These are phyloP conservation scores for Avena insularis DNA, from an alignment of 176 grass and related monocot species.

Conservation along the genomic window DNA sequence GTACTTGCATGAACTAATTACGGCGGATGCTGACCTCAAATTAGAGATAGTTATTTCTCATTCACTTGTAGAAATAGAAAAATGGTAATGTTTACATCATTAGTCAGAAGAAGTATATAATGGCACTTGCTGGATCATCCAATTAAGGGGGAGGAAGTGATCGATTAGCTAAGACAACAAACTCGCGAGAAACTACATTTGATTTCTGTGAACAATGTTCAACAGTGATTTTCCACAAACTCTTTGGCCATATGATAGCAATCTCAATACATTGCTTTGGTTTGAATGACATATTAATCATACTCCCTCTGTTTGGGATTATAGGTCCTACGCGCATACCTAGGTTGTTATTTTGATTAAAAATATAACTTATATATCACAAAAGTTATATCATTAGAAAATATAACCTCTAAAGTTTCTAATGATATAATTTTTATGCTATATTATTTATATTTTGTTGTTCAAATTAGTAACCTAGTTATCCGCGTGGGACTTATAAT, in stretches of 20 bases:
- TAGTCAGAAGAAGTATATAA: not conserved
- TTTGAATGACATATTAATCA: not conserved
- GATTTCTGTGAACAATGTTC: not conserved
- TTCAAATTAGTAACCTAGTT: too few species aligned
- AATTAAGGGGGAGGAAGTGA: not conserved
- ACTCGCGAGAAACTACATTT: not conserved
- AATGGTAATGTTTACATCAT: not conserved
- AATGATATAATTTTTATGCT: too few species aligned
- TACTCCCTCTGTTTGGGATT: too few species aligned
- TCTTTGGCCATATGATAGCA: not conserved
- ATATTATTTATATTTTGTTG: too few species aligned
- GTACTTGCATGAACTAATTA: not conserved
- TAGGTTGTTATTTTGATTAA: too few species aligned
- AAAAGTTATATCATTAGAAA: not conserved
- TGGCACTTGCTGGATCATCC: not conserved
- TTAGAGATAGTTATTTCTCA: too few species aligned
- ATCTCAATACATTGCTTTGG: not conserved
- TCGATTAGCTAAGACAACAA: not conserved
- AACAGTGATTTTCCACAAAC: not conserved
- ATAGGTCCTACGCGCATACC: too few species aligned
- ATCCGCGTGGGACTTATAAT: too few species aligned
- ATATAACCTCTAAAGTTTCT: too few species aligned
- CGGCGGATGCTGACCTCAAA: too few species aligned
- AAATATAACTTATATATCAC: too few species aligned
- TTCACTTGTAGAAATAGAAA: too few species aligned